Percentiles rank a stretch among this genome's conserved stretches.
Conservation (phyloP, 371 early-diverging fungal genomes). For the Mucor circinelloides region DNA sequence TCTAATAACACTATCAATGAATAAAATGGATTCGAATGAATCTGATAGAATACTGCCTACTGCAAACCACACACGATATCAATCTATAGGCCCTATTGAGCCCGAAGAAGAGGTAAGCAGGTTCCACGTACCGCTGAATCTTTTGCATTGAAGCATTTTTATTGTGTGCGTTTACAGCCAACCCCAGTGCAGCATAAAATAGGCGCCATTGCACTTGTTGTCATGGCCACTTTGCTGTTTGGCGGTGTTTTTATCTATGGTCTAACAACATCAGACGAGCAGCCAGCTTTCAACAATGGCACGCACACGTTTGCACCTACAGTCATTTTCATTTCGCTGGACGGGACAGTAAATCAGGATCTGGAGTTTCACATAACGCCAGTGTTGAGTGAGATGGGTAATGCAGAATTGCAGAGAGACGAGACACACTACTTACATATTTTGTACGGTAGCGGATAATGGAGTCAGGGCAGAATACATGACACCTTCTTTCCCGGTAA, state of each 20-base stretch:
- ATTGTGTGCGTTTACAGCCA: not conserved
- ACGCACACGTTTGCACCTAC: slow-evolving; percentile 74
- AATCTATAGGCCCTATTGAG: slow-evolving; percentile 29
- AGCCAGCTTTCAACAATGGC: slow-evolving; percentile 57
- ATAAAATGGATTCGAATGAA: not conserved
- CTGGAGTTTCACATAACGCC: slow-evolving; percentile 77
- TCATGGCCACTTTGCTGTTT: slow-evolving; percentile 4
- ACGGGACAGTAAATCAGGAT: slow-evolving; percentile 89
- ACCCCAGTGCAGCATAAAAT: not conserved
- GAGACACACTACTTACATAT: not conserved
- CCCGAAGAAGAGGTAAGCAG: slow-evolving; percentile 16
- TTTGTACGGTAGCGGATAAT: slow-evolving; percentile 32
- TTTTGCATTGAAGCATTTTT: not conserved
- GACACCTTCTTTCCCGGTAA: slow-evolving; percentile 79
- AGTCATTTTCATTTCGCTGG: slow-evolving; percentile 86
- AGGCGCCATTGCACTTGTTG: not conserved
- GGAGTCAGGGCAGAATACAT: slow-evolving; percentile 67
- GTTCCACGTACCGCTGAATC: too few relatives aligned
- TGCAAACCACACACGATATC: slow-evolving; percentile 22
- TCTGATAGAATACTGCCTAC: slow-evolving; percentile 2
- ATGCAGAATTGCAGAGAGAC: not conserved
- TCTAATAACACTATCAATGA: not conserved
- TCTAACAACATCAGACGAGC: not conserved
- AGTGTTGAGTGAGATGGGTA: slow-evolving; percentile 63
- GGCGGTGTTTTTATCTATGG: slow-evolving; percentile 9